A percentile compares a stretch with the other conserved stretches of the same genome.
These are phyloP conservation scores for Naganishia vishniacii DNA, from an alignment of 768 basidiomycete genomes.

Conservation along the genomic window DNA sequence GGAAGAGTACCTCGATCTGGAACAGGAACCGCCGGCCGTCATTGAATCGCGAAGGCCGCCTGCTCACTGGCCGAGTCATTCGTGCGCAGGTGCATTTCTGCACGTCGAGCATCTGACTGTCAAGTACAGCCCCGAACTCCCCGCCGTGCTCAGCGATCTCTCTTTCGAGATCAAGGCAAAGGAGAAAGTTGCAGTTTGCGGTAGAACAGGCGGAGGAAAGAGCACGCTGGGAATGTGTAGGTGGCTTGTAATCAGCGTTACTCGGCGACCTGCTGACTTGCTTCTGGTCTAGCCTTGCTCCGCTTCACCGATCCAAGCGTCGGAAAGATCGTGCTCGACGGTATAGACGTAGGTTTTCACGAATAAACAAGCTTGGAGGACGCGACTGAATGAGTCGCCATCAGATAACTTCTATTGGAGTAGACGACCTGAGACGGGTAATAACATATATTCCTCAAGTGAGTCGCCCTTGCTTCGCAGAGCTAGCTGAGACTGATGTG, in stretches of 20 bases:
- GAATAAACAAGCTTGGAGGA: too few relatives aligned
- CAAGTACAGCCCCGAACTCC: slow-evolving; percentile 78
- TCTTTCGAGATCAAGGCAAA: slow-evolving; percentile 67
- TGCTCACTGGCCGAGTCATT: slow-evolving; percentile 89
- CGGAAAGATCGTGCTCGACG: slow-evolving; percentile 76
- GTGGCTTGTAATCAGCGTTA: slow-evolving; percentile 49
- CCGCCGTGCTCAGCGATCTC: slow-evolving; percentile 67
- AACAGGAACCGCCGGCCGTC: slow-evolving; percentile 73
- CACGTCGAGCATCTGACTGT: slow-evolving; percentile 68
- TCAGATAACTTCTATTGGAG: slow-evolving; percentile 75
- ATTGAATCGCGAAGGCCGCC: slow-evolving; percentile 72
- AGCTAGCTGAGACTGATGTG: too few relatives aligned
- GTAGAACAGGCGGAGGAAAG: slow-evolving; percentile 59
- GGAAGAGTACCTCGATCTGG: slow-evolving; percentile 82
- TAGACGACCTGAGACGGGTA: slow-evolving; percentile 33
- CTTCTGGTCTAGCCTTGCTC: slow-evolving; percentile 69
- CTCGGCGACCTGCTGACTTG: too few relatives aligned
- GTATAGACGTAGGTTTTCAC: too few relatives aligned
- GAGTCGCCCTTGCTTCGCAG: slow-evolving; percentile 15
- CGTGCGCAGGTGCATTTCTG: slow-evolving; percentile 58
- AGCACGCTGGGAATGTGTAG: neutral
- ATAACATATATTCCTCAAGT: slow-evolving; percentile 53
- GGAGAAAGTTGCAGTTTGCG: slow-evolving; percentile 72
- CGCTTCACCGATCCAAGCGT: slow-evolving; percentile 74
- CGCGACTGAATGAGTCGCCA: too few relatives aligned